Base-by-base conservation (phyloP, 805 yeast species). In the Schwanniomyces yamadae region DNA sequence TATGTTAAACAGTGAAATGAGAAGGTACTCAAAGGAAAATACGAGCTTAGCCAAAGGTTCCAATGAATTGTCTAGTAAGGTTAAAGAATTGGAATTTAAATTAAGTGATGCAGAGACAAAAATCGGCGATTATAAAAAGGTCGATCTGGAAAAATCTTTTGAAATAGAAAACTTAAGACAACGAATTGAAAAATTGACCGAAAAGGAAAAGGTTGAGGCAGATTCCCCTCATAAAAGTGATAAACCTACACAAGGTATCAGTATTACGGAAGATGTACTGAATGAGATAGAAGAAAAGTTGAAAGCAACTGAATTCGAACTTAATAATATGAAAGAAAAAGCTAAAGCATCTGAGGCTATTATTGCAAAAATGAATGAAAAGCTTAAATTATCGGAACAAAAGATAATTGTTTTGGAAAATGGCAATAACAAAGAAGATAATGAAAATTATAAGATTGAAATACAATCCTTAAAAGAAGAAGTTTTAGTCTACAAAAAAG, bases 1-100 rank as follows among this genome's bases (percentile, higher is more conserved):
- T 1, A 55, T 90, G 62, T 66, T 83, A 39, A 78, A 73, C 46
- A 73, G 69, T 1, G 97, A 91, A 53, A 61, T 90, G 50, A 70
- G 80, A 36, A 69, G 73, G 20, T 52, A 74, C 4, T 43, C 65
- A 0, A 52, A 60, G 18, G 69, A 66, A 21, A 56, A 47, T 33
- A 45, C 49, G 11, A 45, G 40, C 3, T 43, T 55, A 31, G 44
- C 43, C 20, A 30, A 45, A 17, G 43, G 40, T 22, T 42, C 17
- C 15, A 33, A 33, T 9, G 30, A 24, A 2, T 12, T 33, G 5
- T 13, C 19, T 5, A 19, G 41, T 20, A 48, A 48, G 34, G 21
- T 20, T 12, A 13, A 34, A 24, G 24, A 31, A n/a, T 22, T 37
- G 20, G 27, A 31, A 28, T 7, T n/a, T 7, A 34, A 34, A 15